Conservation (phyloP, 805 yeast genomes). For the Sugiyamaella floridensis region DNA sequence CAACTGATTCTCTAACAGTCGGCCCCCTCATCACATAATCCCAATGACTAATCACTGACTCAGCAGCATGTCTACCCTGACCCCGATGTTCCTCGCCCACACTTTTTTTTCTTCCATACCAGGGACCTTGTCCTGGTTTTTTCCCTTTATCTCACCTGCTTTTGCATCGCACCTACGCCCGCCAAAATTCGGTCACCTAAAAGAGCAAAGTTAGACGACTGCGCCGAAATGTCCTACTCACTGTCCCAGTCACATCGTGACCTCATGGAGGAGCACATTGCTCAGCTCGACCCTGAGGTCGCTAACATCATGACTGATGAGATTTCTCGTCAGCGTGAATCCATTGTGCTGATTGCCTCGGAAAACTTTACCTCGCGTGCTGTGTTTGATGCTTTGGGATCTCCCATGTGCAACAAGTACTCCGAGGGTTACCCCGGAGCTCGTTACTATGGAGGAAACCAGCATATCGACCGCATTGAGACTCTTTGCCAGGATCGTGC, state of each 20-base stretch:
- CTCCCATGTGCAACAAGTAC: constrained; percentile 97
- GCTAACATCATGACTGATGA: constrained; percentile 50
- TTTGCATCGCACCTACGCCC: not conserved
- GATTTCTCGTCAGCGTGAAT: constrained; percentile 84
- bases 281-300: constrained; percentile 35
- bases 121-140: not conserved
- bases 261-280: constrained; percentile 27
- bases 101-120: not conserved
- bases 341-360: constrained; percentile 89
- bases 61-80: too few species aligned
- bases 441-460: constrained; percentile 98
- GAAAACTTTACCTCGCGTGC: constrained; percentile 96
- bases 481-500: constrained; percentile 91
- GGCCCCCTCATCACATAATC: too few species aligned
- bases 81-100: too few species aligned
- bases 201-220: constrained; percentile 1
- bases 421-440: constrained; percentile 99
- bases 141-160: not conserved
- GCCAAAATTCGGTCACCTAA: constrained; percentile 10
- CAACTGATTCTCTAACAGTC: too few species aligned
- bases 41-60: too few species aligned
- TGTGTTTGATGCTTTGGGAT: constrained; percentile 92
- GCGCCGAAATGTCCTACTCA: constrained; percentile 26
- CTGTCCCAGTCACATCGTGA: constrained; percentile 28
- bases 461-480: constrained; percentile 92